phyloP scores from a whole-genome alignment of 805 yeast species.

The Peterozyma toletana region DNA sequence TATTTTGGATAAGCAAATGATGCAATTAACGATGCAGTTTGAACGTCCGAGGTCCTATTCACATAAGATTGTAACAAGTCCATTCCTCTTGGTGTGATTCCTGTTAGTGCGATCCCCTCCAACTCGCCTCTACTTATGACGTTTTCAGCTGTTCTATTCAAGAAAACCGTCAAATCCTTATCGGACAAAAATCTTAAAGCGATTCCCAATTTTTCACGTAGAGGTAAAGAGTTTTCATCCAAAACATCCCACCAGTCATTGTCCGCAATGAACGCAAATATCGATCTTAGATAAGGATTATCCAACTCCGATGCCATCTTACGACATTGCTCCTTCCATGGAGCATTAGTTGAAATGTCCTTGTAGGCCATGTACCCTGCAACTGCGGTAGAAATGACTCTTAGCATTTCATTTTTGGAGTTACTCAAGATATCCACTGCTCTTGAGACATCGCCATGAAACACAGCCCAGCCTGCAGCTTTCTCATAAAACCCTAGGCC shows the following conservation, averaged over 20 bases:
- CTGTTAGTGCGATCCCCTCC: constrained; percentile 86
- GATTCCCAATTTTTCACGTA: constrained; percentile 84
- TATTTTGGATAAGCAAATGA: constrained; percentile 81
- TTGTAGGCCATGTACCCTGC: constrained; percentile 79
- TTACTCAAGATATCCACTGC: constrained; percentile 75
- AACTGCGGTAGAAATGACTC: constrained; percentile 86
- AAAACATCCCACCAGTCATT: constrained; percentile 95
- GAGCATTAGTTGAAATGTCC: constrained; percentile 50
- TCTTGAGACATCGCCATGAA: constrained; percentile 77
- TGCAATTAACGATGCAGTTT: constrained; percentile 79
- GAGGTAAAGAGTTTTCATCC: constrained; percentile 82
- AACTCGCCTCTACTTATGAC: constrained; percentile 77
- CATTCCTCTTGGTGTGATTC: constrained; percentile 81
- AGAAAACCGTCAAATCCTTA: constrained; percentile 63
- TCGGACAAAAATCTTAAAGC: constrained; percentile 83
- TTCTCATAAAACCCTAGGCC: constrained; percentile 61
- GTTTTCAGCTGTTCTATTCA: constrained; percentile 60
- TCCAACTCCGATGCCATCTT: constrained; percentile 81
- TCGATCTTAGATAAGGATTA: constrained; percentile 83
- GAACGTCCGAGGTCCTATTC: constrained; percentile 84
- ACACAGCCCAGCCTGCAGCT: constrained; percentile 98
- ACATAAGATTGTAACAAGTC: constrained; percentile 81
- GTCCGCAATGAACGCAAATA: constrained; percentile 90
- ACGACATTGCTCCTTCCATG: constrained; percentile 94
- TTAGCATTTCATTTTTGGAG: constrained; percentile 63